Evolutionary conservation across 371 early-diverging fungal genomes (phyloP), one percentile per base, ranked within the genome.

Genomic region (Mortierella sp.): DNA sequence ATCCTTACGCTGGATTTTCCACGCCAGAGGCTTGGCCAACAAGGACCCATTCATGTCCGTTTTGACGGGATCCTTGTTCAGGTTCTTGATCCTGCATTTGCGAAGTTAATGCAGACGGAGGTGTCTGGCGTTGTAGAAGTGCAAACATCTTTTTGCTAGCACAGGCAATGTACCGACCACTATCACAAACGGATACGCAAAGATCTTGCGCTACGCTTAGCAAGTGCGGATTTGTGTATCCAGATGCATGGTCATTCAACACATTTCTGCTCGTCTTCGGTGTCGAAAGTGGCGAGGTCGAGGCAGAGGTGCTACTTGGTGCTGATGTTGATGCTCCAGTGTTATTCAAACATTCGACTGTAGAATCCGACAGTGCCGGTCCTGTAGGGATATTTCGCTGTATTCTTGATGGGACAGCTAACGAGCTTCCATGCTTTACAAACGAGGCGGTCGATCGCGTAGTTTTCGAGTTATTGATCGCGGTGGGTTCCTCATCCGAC

Each of bases 1-100:
- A n/a, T n/a, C 79, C 80, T 71, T 58, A 79, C 79, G 58, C 24
- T 32, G 64, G 39, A 41, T 55, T 64, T 26, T 81, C 82, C 49
- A 86, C 78, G 21, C 86, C 84, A 4, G 85, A 83, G 17, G 85
- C 86, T 75, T 88, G 87, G 6, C 88, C 86, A 8, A 83, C 55
- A 2, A 78, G 52, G 26, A 70, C 63, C 78, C 78, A 78, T 37
- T 70, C 70, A n/a, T 56, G 49, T 1, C 15, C 21, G 8, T 12
- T 31, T 6, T 21, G 21, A 31, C 55, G 50, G 12, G 56, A 67
- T 7, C 54, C 24, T 21, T 32, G 44, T 14, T 37, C 53, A 19
- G 27, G 37, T 17, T 14, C 11, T 30, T 12, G 15, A 7, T 43
- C 24, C 14, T 23, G n/a, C 2, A 19, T 24, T 23, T 53, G 57